Conservation (phyloP, 306 rosid species). For the Prunus campanulata region DNA sequence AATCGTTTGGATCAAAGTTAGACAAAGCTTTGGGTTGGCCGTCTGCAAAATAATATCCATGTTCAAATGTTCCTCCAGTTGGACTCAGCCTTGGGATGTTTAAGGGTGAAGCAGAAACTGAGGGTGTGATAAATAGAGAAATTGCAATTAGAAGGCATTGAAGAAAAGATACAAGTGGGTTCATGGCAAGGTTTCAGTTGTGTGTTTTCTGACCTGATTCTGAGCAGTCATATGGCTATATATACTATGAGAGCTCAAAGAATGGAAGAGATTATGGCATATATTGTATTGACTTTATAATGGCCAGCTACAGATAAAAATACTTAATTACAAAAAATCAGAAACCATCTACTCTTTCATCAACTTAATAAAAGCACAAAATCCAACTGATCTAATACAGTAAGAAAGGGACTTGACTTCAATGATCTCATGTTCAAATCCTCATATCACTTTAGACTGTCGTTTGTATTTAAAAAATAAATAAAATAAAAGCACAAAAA, state of each 20-base stretch:
- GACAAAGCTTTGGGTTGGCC: slow-evolving; percentile 4
- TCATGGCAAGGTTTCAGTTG: neutral
- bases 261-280: too few relatives aligned
- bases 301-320: too few relatives aligned
- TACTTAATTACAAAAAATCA: too few relatives aligned
- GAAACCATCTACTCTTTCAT: neutral
- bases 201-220: neutral
- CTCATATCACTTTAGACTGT: too few relatives aligned
- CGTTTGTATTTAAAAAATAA: too few relatives aligned
- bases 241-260: neutral
- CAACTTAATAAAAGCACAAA: neutral
- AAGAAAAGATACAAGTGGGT: neutral
- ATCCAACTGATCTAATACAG: too few relatives aligned
- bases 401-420: too few relatives aligned
- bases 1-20: slow-evolving; percentile 7
- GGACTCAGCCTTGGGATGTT: slow-evolving; percentile 55
- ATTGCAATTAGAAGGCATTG: slow-evolving; percentile 25
- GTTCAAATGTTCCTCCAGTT: slow-evolving; percentile 23
- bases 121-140: slow-evolving; percentile 20
- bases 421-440: too few relatives aligned
- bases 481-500: too few relatives aligned
- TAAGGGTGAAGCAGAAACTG: slow-evolving; percentile 21
- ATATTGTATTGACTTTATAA: too few relatives aligned
- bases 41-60: neutral
- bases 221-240: neutral